These are phyloP conservation scores for Aspergillus ellipticus DNA, from an alignment of 495 filamentous ascomycete species.

Conservation along the genomic window DNA sequence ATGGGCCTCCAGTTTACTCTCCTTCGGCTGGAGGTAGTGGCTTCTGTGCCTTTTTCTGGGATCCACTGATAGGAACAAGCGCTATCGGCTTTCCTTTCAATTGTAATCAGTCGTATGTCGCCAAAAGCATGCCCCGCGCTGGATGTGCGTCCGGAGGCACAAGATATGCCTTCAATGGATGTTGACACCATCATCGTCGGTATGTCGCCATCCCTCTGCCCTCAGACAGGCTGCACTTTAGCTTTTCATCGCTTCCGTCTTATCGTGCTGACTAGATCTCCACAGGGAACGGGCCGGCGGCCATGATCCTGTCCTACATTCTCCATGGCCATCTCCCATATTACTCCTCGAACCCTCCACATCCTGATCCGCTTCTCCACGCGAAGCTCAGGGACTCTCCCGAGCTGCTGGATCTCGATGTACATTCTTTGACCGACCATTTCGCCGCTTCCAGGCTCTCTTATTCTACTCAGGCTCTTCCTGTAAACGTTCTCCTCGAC, in stretches of 20 bases:
- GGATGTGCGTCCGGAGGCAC: slow-evolving; percentile 25
- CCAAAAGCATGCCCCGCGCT: slow-evolving; percentile 35
- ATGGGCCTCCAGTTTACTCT: slow-evolving; percentile 22
- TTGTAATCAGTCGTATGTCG: slow-evolving; percentile 19
- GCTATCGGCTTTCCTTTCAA: background rate
- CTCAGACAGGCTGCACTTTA: slow-evolving; percentile 4
- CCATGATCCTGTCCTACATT: slow-evolving; percentile 64
- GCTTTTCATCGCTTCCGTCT: slow-evolving; percentile 12
- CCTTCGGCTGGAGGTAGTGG: slow-evolving; percentile 23
- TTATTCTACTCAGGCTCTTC: slow-evolving; percentile 64
- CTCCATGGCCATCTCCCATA: slow-evolving; percentile 63
- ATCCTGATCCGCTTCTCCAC: slow-evolving; percentile 60
- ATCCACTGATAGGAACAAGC: slow-evolving; percentile 14
- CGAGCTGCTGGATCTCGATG: slow-evolving; percentile 45
- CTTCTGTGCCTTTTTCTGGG: background rate
- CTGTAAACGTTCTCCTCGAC: slow-evolving; percentile 61
- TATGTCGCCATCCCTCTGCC: slow-evolving; percentile 25
- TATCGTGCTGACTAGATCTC: background rate
- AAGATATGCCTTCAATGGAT: slow-evolving; percentile 36
- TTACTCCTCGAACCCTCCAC: slow-evolving; percentile 50
- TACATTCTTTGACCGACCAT: slow-evolving; percentile 52
- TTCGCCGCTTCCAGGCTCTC: slow-evolving; percentile 58
- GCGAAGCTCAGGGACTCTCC: slow-evolving; percentile 45
- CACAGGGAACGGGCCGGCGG: slow-evolving; percentile 61
- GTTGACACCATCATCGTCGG: slow-evolving; percentile 48